These are phyloP conservation scores for Spinacia oleracea DNA, from an alignment of 179 eudicot genomes.

Conservation along the genomic window DNA sequence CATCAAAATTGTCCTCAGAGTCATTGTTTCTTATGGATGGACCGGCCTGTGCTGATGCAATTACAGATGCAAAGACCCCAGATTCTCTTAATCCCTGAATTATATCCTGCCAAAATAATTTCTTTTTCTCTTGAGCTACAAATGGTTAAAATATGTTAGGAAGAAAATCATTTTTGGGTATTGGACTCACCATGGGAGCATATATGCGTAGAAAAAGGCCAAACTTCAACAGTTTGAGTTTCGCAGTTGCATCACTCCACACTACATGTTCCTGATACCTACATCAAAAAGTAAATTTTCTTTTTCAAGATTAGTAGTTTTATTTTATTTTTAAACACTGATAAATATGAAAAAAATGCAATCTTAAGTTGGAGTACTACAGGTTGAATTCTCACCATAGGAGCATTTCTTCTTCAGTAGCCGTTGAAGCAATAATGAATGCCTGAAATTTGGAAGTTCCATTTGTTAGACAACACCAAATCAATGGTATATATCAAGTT, in stretches of 20 bases:
- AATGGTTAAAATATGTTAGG: not conserved
- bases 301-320: not conserved
- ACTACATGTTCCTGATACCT: conserved; percentile 81
- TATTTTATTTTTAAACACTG: not conserved
- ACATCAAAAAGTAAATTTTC: conserved; percentile 7
- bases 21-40: conserved; percentile 36
- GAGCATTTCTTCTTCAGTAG: conserved; percentile 75
- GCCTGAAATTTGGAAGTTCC: conserved; percentile 49
- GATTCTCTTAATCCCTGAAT: conserved; percentile 73
- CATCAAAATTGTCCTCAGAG: conserved; percentile 29
- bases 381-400: conserved; percentile 49
- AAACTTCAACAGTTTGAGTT: conserved; percentile 44
- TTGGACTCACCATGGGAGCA: conserved; percentile 67
- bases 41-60: conserved; percentile 48
- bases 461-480: not conserved
- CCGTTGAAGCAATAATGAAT: conserved; percentile 89
- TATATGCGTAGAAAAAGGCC: conserved; percentile 68
- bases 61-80: conserved; percentile 59
- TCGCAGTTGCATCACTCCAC: conserved; percentile 53
- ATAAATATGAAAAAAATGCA: not conserved
- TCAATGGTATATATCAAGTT: not conserved
- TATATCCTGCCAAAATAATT: conserved; percentile 49
- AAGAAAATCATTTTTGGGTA: not conserved
- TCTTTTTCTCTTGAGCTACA: not conserved
- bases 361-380: not conserved